Percentiles rank a stretch among this genome's conserved stretches.
Conservation (phyloP, 805 yeast species). For the Cyberlindnera mycetangii region DNA sequence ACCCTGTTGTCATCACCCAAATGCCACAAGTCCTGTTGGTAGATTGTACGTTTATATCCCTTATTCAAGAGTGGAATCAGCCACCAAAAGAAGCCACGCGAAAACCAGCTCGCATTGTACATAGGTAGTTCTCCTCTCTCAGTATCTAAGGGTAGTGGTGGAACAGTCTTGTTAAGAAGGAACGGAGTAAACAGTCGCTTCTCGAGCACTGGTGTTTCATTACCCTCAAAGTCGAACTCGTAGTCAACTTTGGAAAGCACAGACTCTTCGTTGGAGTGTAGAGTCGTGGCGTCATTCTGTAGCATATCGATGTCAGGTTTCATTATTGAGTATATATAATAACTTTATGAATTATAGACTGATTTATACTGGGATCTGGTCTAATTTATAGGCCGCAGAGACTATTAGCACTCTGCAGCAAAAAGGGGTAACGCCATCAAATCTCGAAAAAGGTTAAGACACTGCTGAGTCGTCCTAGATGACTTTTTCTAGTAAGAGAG, state of each 20-base stretch:
- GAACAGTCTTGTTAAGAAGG: slow-evolving; percentile 29
- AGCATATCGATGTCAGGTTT: not conserved
- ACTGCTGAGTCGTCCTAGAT: too few species aligned
- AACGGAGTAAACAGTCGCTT: slow-evolving; percentile 3
- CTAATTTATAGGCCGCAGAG: too few species aligned
- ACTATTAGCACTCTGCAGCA: too few species aligned
- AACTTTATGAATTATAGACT: too few species aligned
- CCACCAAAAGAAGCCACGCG: slow-evolving; percentile 57
- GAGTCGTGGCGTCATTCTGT: not conserved
- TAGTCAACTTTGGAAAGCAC: slow-evolving; percentile 1
- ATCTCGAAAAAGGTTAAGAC: too few species aligned
- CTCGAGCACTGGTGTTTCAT: not conserved
- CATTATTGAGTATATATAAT: not conserved
- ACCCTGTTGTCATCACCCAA: slow-evolving; percentile 39
- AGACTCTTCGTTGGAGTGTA: not conserved
- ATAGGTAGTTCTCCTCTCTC: slow-evolving; percentile 46
- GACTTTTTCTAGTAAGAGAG: too few species aligned
- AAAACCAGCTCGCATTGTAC: slow-evolving; percentile 34
- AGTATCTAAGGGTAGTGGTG: slow-evolving; percentile 46
- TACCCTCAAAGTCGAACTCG: slow-evolving; percentile 4
- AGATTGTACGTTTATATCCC: slow-evolving; percentile 67
- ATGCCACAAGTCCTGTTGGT: slow-evolving; percentile 53
- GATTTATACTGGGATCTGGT: too few species aligned
- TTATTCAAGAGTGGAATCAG: slow-evolving; percentile 52
- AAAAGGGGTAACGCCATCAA: too few species aligned